Base-by-base conservation (phyloP, 164 flowering plant species). In the Dillenia suffruticosa region DNA sequence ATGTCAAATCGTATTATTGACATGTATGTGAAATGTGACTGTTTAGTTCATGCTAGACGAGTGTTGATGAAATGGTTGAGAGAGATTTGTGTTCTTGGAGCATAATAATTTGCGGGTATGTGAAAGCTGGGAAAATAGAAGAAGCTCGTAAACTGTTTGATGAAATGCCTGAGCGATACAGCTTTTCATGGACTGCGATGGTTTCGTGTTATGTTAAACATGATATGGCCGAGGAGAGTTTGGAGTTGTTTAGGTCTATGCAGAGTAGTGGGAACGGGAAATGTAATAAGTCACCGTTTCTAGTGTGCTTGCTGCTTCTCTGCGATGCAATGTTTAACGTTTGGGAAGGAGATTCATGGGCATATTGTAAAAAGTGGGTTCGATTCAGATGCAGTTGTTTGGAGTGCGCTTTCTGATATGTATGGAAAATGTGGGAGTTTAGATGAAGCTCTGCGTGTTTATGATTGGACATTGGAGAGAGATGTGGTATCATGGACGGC, bases 401-500 rank as follows among this genome's bases (percentile, higher is more conserved):
- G 74, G 78, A 69, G 72, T 59, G 67, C 76, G 15, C 60, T 77
- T 15, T 69, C 70, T 4, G 81, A 72, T 49, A 67, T 79, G 80
- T 74, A 74, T 65, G 40, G 40, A 32, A 32, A 32, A 32, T 32
- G 40, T 32, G 6, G 40, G 40, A 32, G 40, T 32, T 5, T 32
- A 6, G 40, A 32, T 32, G 40, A 4, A 32, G 40, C 7, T 32
- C 40, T 0, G 40, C 40, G 40, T 76, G 68, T 79, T 56, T 79
- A 76, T 58, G 71, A 76, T 32, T 63, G 49, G 62, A 69, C 74
- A 63, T 40, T 57, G 43, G 65, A 72, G 51, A 69, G 68, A 60
- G 80, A 76, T 68, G 70, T 76, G 12, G 72, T 79, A 46, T 52
- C 82, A 0, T 79, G 82, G 82, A 79, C 78, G 5, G 67, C 77